phyloP scores from a whole-genome alignment of 2,329 filamentous ascomycete genomes.

The Hawksworthiomyces lignivorus region DNA sequence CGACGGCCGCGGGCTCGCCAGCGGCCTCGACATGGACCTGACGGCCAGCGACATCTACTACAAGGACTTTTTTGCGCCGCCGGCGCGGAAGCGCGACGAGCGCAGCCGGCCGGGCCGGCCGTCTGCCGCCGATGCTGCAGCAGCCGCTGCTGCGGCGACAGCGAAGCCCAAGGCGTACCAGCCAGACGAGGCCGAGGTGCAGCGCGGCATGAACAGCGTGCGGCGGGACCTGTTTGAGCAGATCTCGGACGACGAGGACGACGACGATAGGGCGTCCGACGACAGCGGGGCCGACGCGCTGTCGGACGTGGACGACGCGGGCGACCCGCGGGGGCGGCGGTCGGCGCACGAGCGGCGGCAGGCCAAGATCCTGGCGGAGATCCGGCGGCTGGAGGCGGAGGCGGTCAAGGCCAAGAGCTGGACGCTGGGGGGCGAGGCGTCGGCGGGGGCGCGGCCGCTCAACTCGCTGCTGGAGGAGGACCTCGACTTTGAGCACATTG shows the following conservation, averaged over 20 bases:
- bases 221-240: slow-evolving; percentile 88
- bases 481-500: slow-evolving; percentile 88
- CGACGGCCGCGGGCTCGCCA: slow-evolving; percentile 33
- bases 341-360: slow-evolving; percentile 84
- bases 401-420: slow-evolving; percentile 87
- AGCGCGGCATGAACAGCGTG: slow-evolving; percentile 73
- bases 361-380: slow-evolving; percentile 80
- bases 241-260: slow-evolving; percentile 47
- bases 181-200: slow-evolving; percentile 58
- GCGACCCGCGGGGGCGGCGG: slow-evolving; percentile 62
- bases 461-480: slow-evolving; percentile 94
- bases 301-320: slow-evolving; percentile 54
- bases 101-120: slow-evolving; percentile 32
- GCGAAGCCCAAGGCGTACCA: slow-evolving; percentile 23
- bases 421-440: slow-evolving; percentile 82
- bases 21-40: slow-evolving; percentile 23
- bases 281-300: slow-evolving; percentile 38
- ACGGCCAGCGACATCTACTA: slow-evolving; percentile 90
- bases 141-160: too few relatives aligned
- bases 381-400: slow-evolving; percentile 80
- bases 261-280: too few relatives aligned
- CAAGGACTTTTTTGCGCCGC: slow-evolving; percentile 87
- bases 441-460: slow-evolving; percentile 69
- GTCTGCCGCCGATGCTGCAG: slow-evolving; percentile 45
- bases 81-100: slow-evolving; percentile 61